These are phyloP conservation scores for Aspergillus conjunctus DNA, from an alignment of 495 filamentous ascomycete species.

Conservation along the genomic window DNA sequence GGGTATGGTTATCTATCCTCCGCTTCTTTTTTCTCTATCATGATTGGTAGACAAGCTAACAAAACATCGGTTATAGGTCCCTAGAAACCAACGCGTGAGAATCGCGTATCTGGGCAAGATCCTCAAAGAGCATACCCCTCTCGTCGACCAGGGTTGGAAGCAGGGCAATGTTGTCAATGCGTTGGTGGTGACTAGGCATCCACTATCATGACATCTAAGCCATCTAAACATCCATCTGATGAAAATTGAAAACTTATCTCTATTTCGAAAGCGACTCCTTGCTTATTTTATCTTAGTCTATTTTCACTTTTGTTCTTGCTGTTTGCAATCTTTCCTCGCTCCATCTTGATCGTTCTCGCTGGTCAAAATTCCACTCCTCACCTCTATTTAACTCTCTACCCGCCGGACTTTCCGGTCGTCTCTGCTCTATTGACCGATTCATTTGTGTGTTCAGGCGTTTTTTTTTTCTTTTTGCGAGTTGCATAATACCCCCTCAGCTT, in stretches of 20 bases:
- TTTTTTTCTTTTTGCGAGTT: slow-evolving; percentile 24
- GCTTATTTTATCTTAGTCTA: not conserved
- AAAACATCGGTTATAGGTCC: slow-evolving; percentile 36
- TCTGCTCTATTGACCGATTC: not conserved
- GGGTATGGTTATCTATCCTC: slow-evolving; percentile 42
- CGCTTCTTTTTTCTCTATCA: not conserved
- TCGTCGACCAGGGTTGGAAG: slow-evolving; percentile 74
- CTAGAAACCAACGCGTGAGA: slow-evolving; percentile 57
- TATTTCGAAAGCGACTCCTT: too few relatives aligned
- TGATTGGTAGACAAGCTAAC: slow-evolving; percentile 9
- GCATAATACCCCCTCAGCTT: slow-evolving; percentile 44
- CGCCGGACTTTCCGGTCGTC: not conserved
- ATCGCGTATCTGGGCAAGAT: slow-evolving; percentile 81
- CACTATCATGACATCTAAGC: slow-evolving; percentile 20
- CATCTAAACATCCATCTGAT: not conserved
- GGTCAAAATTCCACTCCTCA: too few relatives aligned
- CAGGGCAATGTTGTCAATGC: slow-evolving; percentile 78
- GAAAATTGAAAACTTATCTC: not conserved
- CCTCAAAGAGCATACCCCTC: slow-evolving; percentile 64
- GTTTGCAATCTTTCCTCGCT: not conserved
- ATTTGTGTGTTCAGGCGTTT: slow-evolving; percentile 23
- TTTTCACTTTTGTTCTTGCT: not conserved
- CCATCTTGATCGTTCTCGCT: too few relatives aligned
- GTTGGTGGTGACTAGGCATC: slow-evolving; percentile 58
- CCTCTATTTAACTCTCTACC: too few relatives aligned